Percentiles rank a stretch among this genome's conserved stretches.
phyloP scores from a whole-genome alignment of 371 early-diverging fungal species.

The Fennellomyces sp. region DNA sequence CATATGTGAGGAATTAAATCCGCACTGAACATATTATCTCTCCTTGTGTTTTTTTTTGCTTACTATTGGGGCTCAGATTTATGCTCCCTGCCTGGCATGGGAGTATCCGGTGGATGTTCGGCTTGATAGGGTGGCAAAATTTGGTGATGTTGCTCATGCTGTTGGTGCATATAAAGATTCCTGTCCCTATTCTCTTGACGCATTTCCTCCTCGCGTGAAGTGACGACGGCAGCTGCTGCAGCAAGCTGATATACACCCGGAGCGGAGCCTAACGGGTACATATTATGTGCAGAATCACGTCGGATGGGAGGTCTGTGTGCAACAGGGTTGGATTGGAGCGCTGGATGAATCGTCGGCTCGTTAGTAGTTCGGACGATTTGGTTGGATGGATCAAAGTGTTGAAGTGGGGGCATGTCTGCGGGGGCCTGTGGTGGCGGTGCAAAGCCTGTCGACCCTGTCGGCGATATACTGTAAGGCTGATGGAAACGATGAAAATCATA shows the following conservation, averaged over 20 bases:
- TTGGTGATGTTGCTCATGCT: neutral
- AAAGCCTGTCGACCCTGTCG: neutral
- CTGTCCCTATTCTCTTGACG: too few relatives aligned
- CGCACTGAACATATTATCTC: too few relatives aligned
- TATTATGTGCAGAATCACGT: neutral
- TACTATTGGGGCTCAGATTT: neutral
- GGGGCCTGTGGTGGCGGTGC: conserved; percentile 19
- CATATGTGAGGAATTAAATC: too few relatives aligned
- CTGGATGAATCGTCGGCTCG: conserved; percentile 30
- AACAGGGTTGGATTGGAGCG: conserved; percentile 29
- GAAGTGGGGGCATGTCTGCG: neutral
- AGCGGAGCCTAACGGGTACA: neutral
- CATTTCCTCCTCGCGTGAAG: neutral
- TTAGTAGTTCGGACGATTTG: conserved; percentile 17
- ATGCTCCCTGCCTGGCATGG: conserved; percentile 3
- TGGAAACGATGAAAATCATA: conserved; percentile 26
- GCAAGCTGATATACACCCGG: neutral
- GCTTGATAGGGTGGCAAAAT: neutral
- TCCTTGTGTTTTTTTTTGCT: too few relatives aligned
- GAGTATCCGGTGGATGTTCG: conserved; percentile 8
- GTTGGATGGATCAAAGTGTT: conserved; percentile 23
- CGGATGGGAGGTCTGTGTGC: conserved; percentile 12
- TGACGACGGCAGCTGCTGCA: neutral
- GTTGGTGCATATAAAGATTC: neutral
- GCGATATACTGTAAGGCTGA: conserved; percentile 15